Base-by-base conservation (phyloP, 805 yeast species). In the Hanseniaspora vineae region DNA sequence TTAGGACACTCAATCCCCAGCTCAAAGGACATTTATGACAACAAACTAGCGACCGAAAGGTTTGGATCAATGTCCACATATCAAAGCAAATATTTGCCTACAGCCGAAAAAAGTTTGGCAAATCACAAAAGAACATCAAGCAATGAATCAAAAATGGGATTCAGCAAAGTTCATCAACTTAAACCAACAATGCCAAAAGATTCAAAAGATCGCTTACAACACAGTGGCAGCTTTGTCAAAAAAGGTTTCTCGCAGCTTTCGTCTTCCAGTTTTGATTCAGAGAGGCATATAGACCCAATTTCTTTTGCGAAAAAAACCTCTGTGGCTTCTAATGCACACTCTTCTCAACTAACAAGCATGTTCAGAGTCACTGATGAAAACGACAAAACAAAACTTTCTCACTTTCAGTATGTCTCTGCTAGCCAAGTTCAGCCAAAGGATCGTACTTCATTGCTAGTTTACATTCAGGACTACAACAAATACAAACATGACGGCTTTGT, bases 361-460 rank as follows among this genome's bases (percentile, higher is more conserved):
- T 15, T 17, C 18, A 17, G 6, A 17, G 42, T 15, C 19, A 18
- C n/a, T 39, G 42, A 15, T 17, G 23, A 39, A n/a, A 18, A 39
- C 18, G 23, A 15, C 19, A 19, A n/a, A n/a, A n/a, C 42, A 39
- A 15, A 39, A 15, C 18, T 39, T 11, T 18, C 19, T 15, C 42
- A 62, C 48, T 63, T 62, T 43, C 51, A 63, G 9, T 58, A 59
- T 51, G 65, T 59, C 1, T 58, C 64, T 29, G 66, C 65, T 8
- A 53, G 47, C 15, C 61, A 59, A 43, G 65, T 61, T 2, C 58
- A 60, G 1, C 49, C 42, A 18, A 47, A 46, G 37, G 65, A 63
- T 31, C 50, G 62, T 13, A 51, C 57, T 44, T 51, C 49, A 14
- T 42, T 62, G 14, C 51, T 50, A 13, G 56, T 60, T 2, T 63